Base-by-base conservation (phyloP, 148 eudicot species). In the Nepenthes gracilis region DNA sequence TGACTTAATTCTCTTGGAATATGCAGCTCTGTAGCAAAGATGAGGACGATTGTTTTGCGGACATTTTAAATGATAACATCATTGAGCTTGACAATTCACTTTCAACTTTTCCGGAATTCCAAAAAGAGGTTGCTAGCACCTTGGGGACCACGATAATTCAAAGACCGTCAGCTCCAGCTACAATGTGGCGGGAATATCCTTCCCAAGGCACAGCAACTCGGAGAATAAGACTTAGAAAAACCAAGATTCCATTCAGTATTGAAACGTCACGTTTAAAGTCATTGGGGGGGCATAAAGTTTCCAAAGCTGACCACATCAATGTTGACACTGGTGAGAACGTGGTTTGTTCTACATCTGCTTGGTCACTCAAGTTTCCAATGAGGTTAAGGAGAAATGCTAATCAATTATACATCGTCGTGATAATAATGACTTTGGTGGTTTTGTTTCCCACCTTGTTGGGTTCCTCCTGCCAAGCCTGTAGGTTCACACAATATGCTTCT, bases 11-110 rank as follows among this genome's bases (percentile, higher is more conserved):
- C 34, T 43, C 62, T 8, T 61, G 64, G 47, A 12, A 33, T 33
- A 49, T 65, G 45, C 6, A 40, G 33, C 63, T 75, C 45, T 72
- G 70, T 77, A 71, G 23, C 33, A 64, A 67, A 1, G 61, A 56
- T 10, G 86, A 76, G 65, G 96, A 92, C 1, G 96, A 92, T 33
- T 78, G 81, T 8, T 92, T 70, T 62, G 94, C 91, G 5, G 98
- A 92, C 38, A 92, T 92, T 74, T 52, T 88, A 76, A 86, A 92
- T 12, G 98, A 93, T 36, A 87, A 82, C 60, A 88, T 88, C 12
- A 62, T 88, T 35, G 81, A 80, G 65, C 85, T 88, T 2, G 96
- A 77, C 60, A 86, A 85, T 13, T 70, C 75, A 23, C 36, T 63
- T 15, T 50, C 68, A 9, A 64, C 58, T 23, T 32, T 65, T 1